Conservation (phyloP, 306 rosid genomes). For the Hippophae gyantsensis region DNA sequence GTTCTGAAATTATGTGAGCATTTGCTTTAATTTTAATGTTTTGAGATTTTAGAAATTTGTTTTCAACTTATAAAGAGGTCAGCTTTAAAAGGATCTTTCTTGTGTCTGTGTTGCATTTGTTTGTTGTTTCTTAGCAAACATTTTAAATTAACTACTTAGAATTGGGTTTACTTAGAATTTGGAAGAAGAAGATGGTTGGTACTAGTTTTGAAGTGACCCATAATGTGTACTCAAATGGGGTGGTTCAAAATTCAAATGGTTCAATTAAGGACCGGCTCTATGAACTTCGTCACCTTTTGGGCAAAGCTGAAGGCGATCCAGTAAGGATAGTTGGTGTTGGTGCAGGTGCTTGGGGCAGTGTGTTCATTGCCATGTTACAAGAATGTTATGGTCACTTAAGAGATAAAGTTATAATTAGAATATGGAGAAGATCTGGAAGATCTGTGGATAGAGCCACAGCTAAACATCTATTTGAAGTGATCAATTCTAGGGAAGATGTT, state of each 20-base stretch:
- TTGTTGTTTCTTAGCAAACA: neutral
- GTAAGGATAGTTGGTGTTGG: conserved; percentile 83
- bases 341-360: conserved; percentile 99
- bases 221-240: conserved; percentile 31
- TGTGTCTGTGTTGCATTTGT: conserved; percentile 1
- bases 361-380: conserved; percentile 77
- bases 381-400: conserved; percentile 71
- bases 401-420: conserved; percentile 61
- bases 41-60: conserved; percentile 4
- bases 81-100: conserved; percentile 10
- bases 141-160: neutral
- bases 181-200: conserved; percentile 40
- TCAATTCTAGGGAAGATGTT: conserved; percentile 88
- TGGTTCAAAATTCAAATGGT: conserved; percentile 34
- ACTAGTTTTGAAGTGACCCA: conserved; percentile 13
- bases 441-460: conserved; percentile 73
- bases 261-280: conserved; percentile 64
- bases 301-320: conserved; percentile 80
- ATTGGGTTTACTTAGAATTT: too few relatives aligned
- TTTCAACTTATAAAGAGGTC: conserved; percentile 2
- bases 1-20: neutral
- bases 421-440: conserved; percentile 84
- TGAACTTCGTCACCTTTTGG: conserved; percentile 50
- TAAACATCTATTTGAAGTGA: conserved; percentile 76
- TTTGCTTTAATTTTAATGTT: conserved; percentile 1